Conservation (phyloP, 139 green algal genomes). For the Axilococcus clingmanii region DNA sequence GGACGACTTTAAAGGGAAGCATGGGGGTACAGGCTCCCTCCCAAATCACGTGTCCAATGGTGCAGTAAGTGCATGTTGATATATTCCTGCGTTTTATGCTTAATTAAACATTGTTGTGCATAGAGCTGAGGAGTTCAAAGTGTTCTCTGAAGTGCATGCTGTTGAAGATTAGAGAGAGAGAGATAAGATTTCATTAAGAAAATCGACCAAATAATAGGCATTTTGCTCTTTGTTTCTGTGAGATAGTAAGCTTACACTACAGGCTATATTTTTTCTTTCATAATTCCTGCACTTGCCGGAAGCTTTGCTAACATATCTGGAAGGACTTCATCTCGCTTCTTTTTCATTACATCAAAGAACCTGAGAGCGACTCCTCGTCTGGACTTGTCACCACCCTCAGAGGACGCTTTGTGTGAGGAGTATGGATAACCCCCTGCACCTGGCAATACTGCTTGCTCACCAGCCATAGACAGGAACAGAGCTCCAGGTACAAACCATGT, state of each 20-base stretch:
- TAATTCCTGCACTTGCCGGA: constrained; percentile 3
- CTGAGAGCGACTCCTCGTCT: constrained; percentile 20
- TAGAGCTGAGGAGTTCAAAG: too few species aligned
- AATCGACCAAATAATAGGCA: too few species aligned
- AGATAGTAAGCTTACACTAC: too few species aligned
- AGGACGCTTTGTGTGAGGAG: neutral
- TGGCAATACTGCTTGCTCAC: constrained; percentile 28
- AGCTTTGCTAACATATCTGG: constrained; percentile 21
- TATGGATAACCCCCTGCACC: constrained; percentile 11
- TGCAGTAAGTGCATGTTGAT: too few species aligned
- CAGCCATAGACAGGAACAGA: constrained; percentile 32
- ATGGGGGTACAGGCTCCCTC: too few species aligned
- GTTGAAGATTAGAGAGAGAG: too few species aligned
- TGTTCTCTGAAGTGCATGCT: too few species aligned
- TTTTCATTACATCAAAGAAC: constrained; percentile 22
- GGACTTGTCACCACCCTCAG: constrained; percentile 3
- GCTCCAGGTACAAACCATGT: constrained; percentile 32
- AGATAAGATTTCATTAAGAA: too few species aligned
- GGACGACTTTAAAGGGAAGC: constrained; percentile 60
- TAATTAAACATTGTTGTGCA: neutral
- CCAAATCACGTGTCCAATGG: too few species aligned
- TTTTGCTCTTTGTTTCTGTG: too few species aligned
- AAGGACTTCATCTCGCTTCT: constrained; percentile 32
- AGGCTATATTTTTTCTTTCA: constrained; percentile 30
- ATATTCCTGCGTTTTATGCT: too few species aligned